Base-by-base conservation (phyloP, 1,284 basidiomycete species). In the Sporisorium reilianum region DNA sequence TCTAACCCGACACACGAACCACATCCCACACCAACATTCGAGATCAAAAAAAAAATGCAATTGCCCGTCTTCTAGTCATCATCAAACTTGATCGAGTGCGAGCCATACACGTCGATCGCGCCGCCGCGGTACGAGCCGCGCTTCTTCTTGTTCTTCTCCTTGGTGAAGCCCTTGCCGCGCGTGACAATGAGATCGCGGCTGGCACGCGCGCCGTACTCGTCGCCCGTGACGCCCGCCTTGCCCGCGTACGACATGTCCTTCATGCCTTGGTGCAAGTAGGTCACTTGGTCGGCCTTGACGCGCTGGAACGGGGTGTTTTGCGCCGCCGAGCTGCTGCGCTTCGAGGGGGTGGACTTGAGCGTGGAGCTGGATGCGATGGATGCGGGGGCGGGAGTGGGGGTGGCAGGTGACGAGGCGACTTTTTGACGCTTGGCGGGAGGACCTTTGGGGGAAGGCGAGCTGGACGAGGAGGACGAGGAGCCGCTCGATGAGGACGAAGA, bases 121-220 rank as follows among this genome's bases (percentile, higher is more conserved):
- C 84, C 84, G 26, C 85, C 85, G 28, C 79, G 63, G 68, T 86
- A 85, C 51, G 69, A 85, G 3, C 95, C 96, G 78, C 92, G 88
- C 87, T 99, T 98, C 88, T 98, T 98, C 90, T 99, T 99, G 87
- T 97, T 98, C 87, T 99, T 98, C 88, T 97, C 96, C 86, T 98
- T 99, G 58, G 94, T 90, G 88, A 99, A 99, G 9, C 93, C 93
- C 51, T 92, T 92, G 12, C 96, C 96, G 7, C 94, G 89, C 2
- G 96, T 98, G 23, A 95, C 92, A 75, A 97, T 92, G 65, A 99
- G 87, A 86, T 98, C 96, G 50, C 89, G 88, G 67, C 90, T 90
- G 0, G 96, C 96, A 60, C 89, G 89, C 20, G 91, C 91, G 32
- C 96, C 96, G 82, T 97, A 99, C 38, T 74, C 71, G 84, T 97